A percentile compares a stretch with the other conserved stretches of the same genome.
These are phyloP conservation scores for Chionographis japonica DNA, from an alignment of 106 monocot species.

Conservation along the genomic window DNA sequence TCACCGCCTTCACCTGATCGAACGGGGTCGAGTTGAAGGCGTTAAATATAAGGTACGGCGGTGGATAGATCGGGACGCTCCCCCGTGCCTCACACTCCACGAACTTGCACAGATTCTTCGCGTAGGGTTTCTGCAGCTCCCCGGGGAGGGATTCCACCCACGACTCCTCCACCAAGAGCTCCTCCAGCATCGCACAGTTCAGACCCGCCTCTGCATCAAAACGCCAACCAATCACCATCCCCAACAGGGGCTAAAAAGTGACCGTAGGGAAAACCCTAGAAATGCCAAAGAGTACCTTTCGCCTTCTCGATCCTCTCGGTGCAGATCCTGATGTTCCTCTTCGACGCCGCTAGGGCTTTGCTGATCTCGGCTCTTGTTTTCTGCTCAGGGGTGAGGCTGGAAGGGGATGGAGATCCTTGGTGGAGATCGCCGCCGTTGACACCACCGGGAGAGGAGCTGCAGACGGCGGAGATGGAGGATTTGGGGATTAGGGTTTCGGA, in stretches of 20 bases:
- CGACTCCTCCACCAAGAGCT: slow-evolving; percentile 85
- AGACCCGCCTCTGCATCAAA: slow-evolving; percentile 25
- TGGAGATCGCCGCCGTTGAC: background rate
- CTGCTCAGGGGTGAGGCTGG: slow-evolving; percentile 44
- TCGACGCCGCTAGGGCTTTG: slow-evolving; percentile 55
- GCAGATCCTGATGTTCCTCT: slow-evolving; percentile 57
- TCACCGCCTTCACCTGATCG: slow-evolving; percentile 72
- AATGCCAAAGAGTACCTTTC: slow-evolving; percentile 31
- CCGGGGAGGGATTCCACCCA: slow-evolving; percentile 58
- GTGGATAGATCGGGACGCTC: slow-evolving; percentile 69
- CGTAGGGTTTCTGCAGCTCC: slow-evolving; percentile 82
- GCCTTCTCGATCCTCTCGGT: slow-evolving; percentile 44
- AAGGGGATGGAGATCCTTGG: background rate
- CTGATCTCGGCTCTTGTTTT: slow-evolving; percentile 52
- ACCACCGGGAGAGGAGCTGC: background rate
- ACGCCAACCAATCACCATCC: background rate
- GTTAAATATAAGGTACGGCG: slow-evolving; percentile 77
- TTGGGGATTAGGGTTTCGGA: slow-evolving; percentile 25
- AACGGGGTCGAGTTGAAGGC: slow-evolving; percentile 81
- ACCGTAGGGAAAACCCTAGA: background rate
- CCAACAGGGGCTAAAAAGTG: background rate
- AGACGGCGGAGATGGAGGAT: slow-evolving; percentile 30
- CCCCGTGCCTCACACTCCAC: slow-evolving; percentile 67
- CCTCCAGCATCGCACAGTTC: slow-evolving; percentile 65
- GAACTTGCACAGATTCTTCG: slow-evolving; percentile 67